phyloP scores from a whole-genome alignment of 2,329 filamentous ascomycete species.

The Raffaelea deltoideospora region DNA sequence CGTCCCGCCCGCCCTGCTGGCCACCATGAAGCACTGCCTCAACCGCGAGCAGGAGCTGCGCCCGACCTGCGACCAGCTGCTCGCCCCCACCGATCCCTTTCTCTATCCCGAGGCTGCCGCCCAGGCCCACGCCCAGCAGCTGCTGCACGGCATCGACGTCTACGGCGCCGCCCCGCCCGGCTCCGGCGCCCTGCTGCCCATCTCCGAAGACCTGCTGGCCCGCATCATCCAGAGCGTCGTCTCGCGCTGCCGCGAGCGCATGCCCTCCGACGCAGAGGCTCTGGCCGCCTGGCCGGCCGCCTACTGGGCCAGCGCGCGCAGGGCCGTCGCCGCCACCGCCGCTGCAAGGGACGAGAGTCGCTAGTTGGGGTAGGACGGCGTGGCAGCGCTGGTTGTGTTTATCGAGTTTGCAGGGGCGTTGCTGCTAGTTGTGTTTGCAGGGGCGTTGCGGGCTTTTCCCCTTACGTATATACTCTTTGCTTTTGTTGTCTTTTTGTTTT shows the following conservation, averaged over 20 bases:
- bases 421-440: no score
- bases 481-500: no score
- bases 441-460: no score
- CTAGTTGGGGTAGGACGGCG: not conserved
- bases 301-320: slow-evolving; percentile 45
- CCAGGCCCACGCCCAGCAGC: not conserved
- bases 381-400: not conserved
- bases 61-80: slow-evolving; percentile 47
- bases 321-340: slow-evolving; percentile 23
- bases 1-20: slow-evolving; percentile 43
- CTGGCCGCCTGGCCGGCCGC: slow-evolving; percentile 41
- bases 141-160: no score
- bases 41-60: slow-evolving; percentile 46
- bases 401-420: no score
- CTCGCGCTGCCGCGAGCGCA: slow-evolving; percentile 38
- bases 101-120: slow-evolving; percentile 44
- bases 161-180: slow-evolving; percentile 7
- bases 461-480: no score
- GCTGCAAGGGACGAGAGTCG: not conserved
- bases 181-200: slow-evolving; percentile 29
- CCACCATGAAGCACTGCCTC: slow-evolving; percentile 48
- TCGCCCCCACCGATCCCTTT: slow-evolving; percentile 45
- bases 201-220: slow-evolving; percentile 46
- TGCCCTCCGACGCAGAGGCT: slow-evolving; percentile 43
- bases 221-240: slow-evolving; percentile 50